Evolutionary conservation across 495 filamentous ascomycete species (phyloP), one percentile per base, ranked within the genome.

Genomic region (Hapsidospora chrysogenum): DNA sequence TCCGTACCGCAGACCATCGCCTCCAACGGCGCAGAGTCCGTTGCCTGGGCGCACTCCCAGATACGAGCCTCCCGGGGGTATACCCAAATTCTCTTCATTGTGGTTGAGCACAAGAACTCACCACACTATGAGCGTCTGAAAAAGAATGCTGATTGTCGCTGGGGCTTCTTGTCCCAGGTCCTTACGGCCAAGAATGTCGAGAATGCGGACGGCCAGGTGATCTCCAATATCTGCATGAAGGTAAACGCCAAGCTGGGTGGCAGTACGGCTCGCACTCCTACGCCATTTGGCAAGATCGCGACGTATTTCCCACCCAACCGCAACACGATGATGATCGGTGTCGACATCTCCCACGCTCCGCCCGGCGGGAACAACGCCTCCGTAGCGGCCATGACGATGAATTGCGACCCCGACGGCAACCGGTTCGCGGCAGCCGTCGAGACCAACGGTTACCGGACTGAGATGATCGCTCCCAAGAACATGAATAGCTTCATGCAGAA

Each of bases 201-300:
- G 4, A 76, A 72, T 42, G 60, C 56, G 16, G 60, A 74, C 11
- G 58, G 59, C 1, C 86, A 96, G 52, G 93, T 93, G 54, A 66
- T 73, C 40, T 86, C 80, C 2, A 95, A 95, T 46, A 79, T 94
- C 17, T 61, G 69, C 32, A 85, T 95, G 80, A 97, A 97, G 54
- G 67, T 97, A 37, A 95, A 96, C 46, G 78, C 81, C 11, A 97
- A 95, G 58, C 72, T 94, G n/a, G 89, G 89, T 22, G 89, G 89
- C 11, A 61, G 69, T 4, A 92, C 80, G 11, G 49, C 50, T 33
- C 42, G 46, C 29, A 33, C 56, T 23, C 15, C 42, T 8, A 9
- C 41, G 3, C 41, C 50, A 11, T 38, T 41, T n/a, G 20, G 11
- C 8, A 27, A 11, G 9, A 8, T 25, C n/a, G 9, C 31, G n/a